Percentiles rank a stretch among this genome's conserved stretches.
These are phyloP conservation scores for Lepidium campestre DNA, from an alignment of 441 rosid species.

Conservation along the genomic window DNA sequence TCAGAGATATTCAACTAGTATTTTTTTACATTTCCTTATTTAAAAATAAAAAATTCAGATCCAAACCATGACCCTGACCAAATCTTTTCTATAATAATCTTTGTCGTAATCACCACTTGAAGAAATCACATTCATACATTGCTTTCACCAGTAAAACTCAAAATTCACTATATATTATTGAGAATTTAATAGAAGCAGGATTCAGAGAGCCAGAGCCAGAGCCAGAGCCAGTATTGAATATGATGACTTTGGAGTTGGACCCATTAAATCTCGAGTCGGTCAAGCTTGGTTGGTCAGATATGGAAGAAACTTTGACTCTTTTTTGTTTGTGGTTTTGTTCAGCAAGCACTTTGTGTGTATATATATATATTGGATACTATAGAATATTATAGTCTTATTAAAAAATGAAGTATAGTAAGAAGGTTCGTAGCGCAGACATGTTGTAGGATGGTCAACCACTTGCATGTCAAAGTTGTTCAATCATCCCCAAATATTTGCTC, in stretches of 20 bases:
- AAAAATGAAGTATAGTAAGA: neutral
- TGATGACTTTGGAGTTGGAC: neutral
- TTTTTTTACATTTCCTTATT: too few species aligned
- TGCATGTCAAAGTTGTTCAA: constrained; percentile 10
- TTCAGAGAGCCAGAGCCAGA: neutral
- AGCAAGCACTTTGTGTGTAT: neutral
- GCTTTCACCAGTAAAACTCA: too few species aligned
- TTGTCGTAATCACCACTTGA: too few species aligned
- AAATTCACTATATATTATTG: too few species aligned
- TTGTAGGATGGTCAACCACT: constrained; percentile 10
- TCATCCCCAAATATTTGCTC: constrained; percentile 3
- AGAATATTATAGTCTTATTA: neutral
- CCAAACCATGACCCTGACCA: too few species aligned
- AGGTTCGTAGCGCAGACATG: neutral
- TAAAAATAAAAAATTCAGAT: too few species aligned
- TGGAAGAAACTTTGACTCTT: constrained; percentile 17
- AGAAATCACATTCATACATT: too few species aligned
- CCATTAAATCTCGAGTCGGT: neutral
- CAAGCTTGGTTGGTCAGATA: constrained; percentile 26
- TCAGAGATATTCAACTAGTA: too few species aligned
- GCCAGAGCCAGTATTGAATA: too few species aligned
- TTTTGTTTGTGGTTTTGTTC: neutral
- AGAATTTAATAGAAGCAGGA: neutral
- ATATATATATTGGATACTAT: neutral
- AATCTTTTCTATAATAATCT: too few species aligned